Base-by-base conservation (phyloP, 306 rosid species). In the Begonia peltatifolia region DNA sequence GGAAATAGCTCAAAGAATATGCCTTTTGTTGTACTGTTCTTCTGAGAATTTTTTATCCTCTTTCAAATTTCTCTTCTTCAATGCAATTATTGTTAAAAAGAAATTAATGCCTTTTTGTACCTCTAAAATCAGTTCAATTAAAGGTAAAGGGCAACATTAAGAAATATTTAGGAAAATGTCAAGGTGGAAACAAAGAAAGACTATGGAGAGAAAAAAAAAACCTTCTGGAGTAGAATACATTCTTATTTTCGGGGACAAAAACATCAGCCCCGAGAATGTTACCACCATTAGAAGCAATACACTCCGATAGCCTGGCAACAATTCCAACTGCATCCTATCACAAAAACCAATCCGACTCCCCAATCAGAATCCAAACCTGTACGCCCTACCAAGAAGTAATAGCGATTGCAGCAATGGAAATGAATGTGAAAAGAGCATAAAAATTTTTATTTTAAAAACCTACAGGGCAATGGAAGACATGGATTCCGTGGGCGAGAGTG, bases 221-320 rank as follows among this genome's bases (percentile, higher is more conserved):
- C 95, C 99, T 86, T 81, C 99, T 83, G 52, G 87, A 76, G 62
- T 85, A 86, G 79, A 86, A 90, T 60, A 83, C 82, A 25, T 64
- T 74, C 68, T 83, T 80, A 60, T 86, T 86, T 61, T 86, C 86
- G 11, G 99, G 99, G 6, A 90, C 95, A 47, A 86, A 90, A 58
- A 90, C 84, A 77, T 83, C 95, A 9, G 94, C 99, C 3, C 65
- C 65, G 10, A 86, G 82, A 41, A 90, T 90, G 74, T 90, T 90
- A 46, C 99, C 99, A 3, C 92, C 95, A 60, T 55, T 80, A 13
- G 82, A 76, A 30, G 99, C 95, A 58, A 90, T 90, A 63, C 94
- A 86, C 2, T 90, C 99, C 3, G 99, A 86, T 2, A 90, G 78
- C 79, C 76, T 86, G 30, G 99, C 94, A 48, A 90, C 92, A 72